These are phyloP conservation scores for Coemansia sp. DNA, from an alignment of 192 early-diverging fungal genomes.

Conservation along the genomic window DNA sequence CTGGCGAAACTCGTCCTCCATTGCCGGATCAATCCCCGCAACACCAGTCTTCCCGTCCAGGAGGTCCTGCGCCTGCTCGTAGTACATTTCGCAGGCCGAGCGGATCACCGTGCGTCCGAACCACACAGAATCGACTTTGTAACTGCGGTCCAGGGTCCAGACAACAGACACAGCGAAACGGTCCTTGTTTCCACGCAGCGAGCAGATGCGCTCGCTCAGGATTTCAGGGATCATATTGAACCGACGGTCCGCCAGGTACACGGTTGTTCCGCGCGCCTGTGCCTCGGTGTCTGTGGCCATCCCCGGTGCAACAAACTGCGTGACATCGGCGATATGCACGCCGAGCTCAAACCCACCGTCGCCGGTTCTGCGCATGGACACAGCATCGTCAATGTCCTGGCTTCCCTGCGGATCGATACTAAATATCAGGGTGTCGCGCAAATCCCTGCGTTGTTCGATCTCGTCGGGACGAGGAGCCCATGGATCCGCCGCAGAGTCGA, in stretches of 20 bases:
- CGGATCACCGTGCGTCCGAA: conserved; percentile 72
- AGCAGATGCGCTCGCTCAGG: conserved; percentile 71
- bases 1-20: conserved; percentile 45
- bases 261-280: conserved; percentile 69
- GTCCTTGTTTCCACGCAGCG: conserved; percentile 65
- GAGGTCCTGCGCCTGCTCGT: conserved; percentile 73
- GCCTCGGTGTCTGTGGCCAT: conserved; percentile 70
- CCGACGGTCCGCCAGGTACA: conserved; percentile 76
- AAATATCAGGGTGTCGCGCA: conserved; percentile 52
- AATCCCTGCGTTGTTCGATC: conserved; percentile 23
- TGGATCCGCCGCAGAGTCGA: conserved; percentile 49
- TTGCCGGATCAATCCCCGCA: conserved; percentile 39
- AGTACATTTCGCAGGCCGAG: conserved; percentile 74
- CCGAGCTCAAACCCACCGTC: conserved; percentile 63
- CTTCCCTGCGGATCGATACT: conserved; percentile 79
- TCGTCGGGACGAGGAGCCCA: conserved; percentile 59
- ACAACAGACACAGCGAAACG: conserved; percentile 73
- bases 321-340: conserved; percentile 78
- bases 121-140: conserved; percentile 59
- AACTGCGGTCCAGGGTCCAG: conserved; percentile 63
- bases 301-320: conserved; percentile 65
- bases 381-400: conserved; percentile 80
- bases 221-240: conserved; percentile 81
- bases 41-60: conserved; percentile 59
- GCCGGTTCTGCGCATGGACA: conserved; percentile 61